Conservation (phyloP, 1,284 basidiomycete species). For the Apiotrichum gracile region DNA sequence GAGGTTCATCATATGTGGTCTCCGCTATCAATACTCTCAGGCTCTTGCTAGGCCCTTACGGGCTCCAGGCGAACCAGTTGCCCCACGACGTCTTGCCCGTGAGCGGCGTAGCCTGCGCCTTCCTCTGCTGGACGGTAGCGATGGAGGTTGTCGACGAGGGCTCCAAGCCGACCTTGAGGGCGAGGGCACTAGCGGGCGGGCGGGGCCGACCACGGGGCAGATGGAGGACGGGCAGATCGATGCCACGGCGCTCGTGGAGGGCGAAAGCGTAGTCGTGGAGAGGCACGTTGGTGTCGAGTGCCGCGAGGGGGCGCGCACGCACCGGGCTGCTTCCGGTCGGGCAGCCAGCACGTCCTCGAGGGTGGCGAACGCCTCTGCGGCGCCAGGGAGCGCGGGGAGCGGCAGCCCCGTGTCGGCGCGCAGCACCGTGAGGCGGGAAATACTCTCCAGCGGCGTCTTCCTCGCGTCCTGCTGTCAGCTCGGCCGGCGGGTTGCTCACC, state of each 20-base stretch:
- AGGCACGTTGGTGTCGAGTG: neutral
- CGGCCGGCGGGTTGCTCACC: neutral
- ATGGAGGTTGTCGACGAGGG: neutral
- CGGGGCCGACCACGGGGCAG: neutral
- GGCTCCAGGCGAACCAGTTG: slow-evolving; percentile 5
- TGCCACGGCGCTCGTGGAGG: neutral
- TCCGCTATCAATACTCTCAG: too few relatives aligned
- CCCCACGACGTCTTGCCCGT: neutral
- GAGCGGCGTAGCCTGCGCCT: neutral
- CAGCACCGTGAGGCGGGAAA: neutral
- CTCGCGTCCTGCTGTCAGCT: neutral
- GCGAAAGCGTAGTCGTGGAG: neutral
- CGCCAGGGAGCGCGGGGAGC: neutral
- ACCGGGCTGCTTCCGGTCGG: too few relatives aligned
- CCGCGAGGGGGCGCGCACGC: neutral
- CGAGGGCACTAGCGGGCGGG: neutral
- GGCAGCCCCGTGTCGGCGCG: neutral
- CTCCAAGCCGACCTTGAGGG: neutral
- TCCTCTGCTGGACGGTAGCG: neutral
- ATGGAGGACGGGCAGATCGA: neutral
- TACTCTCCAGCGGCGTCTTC: neutral
- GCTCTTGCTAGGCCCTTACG: neutral
- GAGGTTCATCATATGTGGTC: too few relatives aligned
- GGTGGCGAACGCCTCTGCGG: neutral
- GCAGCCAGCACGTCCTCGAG: neutral